A percentile compares a stretch with the other conserved stretches of the same genome.
Conservation (phyloP, 1,139 yeast genomes). For the Pichia sp. region DNA sequence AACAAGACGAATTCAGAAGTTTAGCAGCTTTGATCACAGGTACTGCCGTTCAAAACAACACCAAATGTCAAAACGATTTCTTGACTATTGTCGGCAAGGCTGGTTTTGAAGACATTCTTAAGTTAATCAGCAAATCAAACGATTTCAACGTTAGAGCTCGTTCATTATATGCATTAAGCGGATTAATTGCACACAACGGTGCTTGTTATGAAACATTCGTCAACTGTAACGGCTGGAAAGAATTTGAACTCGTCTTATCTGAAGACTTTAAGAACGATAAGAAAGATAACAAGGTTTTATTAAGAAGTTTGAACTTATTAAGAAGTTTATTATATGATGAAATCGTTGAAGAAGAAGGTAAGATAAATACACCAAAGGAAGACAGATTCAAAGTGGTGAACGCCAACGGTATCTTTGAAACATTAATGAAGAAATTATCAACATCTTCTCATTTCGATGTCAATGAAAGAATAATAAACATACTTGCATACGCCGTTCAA, state of each 20-base stretch:
- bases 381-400: constrained; percentile 41
- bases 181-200: constrained; percentile 68
- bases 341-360: constrained; percentile 33
- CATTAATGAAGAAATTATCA: constrained; percentile 17
- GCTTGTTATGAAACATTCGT: constrained; percentile 57
- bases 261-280: constrained; percentile 33
- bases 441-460: constrained; percentile 47
- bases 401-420: constrained; percentile 33
- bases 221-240: constrained; percentile 61
- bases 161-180: constrained; percentile 75
- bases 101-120: constrained; percentile 14
- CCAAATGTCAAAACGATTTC: constrained; percentile 66
- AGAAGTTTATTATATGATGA: constrained; percentile 59
- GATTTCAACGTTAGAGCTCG: constrained; percentile 45
- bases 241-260: constrained; percentile 25
- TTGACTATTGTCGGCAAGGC: constrained; percentile 39
- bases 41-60: constrained; percentile 91
- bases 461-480: constrained; percentile 59
- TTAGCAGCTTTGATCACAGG: constrained; percentile 76
- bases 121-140: constrained; percentile 13
- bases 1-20: constrained; percentile 49
- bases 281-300: constrained; percentile 42
- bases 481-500: constrained; percentile 48
- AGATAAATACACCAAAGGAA: constrained; percentile 2
- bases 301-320: constrained; percentile 56